Evolutionary conservation across 176 grass and related monocot species (phyloP).

Genomic region (Phyllostachys edulis): DNA sequence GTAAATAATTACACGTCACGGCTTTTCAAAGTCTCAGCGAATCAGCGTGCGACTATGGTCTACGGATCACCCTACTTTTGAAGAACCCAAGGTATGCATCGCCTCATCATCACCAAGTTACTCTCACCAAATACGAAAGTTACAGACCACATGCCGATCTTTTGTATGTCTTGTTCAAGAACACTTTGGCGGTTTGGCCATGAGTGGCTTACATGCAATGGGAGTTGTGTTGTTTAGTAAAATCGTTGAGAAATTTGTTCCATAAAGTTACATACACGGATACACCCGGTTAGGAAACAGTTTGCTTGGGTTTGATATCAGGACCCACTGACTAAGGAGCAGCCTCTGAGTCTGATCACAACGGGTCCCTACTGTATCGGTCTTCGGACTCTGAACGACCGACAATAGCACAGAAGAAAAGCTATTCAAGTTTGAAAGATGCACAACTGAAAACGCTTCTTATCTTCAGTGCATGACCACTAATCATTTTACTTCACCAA

Average conservation of each 20-base stretch:
- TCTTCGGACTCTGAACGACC: not conserved
- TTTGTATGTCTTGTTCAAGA: not conserved
- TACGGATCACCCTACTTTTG: not conserved
- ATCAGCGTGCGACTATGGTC: not conserved
- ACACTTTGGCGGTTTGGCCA: not conserved
- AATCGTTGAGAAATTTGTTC: not conserved
- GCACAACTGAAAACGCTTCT: not conserved
- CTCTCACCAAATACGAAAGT: not conserved
- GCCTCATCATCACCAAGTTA: not conserved
- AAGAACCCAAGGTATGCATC: constrained; percentile 16
- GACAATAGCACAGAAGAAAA: not conserved
- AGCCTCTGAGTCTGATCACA: not conserved
- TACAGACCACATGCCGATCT: constrained; percentile 7
- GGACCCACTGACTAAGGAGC: not conserved
- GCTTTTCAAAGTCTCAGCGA: constrained; percentile 17
- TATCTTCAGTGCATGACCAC: not conserved
- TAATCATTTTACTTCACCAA: not conserved
- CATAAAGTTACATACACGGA: not conserved
- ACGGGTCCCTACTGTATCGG: not conserved
- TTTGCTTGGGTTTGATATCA: constrained; percentile 1
- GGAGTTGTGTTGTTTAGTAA: not conserved
- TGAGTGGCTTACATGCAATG: not conserved
- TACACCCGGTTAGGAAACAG: no score
- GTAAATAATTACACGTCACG: constrained; percentile 19
- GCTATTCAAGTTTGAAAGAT: not conserved